phyloP scores from a whole-genome alignment of 1,284 basidiomycete genomes.

The Exsudoporus floridanus region DNA sequence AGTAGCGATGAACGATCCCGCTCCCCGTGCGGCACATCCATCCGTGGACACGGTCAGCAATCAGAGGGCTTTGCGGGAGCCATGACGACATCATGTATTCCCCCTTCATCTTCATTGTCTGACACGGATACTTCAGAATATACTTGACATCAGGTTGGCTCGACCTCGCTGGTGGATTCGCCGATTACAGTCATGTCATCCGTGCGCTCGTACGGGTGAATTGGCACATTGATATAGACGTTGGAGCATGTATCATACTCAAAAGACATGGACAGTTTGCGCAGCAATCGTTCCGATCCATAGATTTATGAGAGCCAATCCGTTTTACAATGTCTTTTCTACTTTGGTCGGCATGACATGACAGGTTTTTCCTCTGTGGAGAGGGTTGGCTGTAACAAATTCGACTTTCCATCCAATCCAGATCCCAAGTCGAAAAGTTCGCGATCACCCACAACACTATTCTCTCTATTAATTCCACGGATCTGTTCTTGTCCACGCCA shows the following conservation, averaged over 20 bases:
- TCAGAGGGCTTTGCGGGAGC: conserved; percentile 13
- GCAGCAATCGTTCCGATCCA: conserved; percentile 14
- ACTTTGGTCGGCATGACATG: conserved; percentile 13
- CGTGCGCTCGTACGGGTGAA: conserved; percentile 12
- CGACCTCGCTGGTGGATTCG: conserved; percentile 37
- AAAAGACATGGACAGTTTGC: conserved; percentile 19
- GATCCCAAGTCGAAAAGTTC: neutral
- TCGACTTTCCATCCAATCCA: conserved; percentile 3
- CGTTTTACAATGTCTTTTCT: conserved; percentile 19
- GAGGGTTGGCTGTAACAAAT: conserved; percentile 12
- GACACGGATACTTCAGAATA: conserved; percentile 26
- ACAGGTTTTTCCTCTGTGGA: conserved; percentile 8
- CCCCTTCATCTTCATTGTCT: conserved; percentile 31
- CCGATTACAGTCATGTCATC: conserved; percentile 27
- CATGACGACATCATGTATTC: conserved; percentile 21
- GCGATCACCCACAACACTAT: neutral
- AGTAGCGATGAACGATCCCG: conserved; percentile 15
- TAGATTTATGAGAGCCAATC: conserved; percentile 28
- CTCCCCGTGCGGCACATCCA: conserved; percentile 1
- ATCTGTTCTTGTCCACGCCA: conserved; percentile 2
- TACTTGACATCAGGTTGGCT: conserved; percentile 38
- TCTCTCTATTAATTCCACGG: neutral
- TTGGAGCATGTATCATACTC: conserved; percentile 18
- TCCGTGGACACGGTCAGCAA: conserved; percentile 7
- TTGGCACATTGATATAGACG: conserved; percentile 18